These are phyloP conservation scores for Strobilomyces dryophilus DNA, from an alignment of 768 basidiomycete species.

Conservation along the genomic window DNA sequence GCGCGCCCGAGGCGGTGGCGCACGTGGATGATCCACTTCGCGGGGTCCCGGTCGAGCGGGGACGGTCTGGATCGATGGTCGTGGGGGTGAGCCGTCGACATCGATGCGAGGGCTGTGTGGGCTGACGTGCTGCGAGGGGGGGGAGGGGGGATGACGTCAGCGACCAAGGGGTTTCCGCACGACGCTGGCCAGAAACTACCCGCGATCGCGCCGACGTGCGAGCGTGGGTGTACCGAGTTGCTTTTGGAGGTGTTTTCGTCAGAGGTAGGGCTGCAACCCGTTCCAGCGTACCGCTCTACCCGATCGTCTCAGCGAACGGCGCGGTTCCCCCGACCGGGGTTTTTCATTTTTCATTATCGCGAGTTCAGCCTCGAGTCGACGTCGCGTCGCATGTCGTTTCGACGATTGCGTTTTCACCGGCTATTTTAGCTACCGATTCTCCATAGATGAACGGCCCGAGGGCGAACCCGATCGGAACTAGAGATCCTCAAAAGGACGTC, in stretches of 20 bases:
- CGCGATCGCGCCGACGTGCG: no score
- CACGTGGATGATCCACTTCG: slow-evolving; percentile 11
- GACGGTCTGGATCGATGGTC: slow-evolving; percentile 12
- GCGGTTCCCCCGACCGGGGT: no score
- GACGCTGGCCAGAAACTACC: no score
- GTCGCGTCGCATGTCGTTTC: background rate
- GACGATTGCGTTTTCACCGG: slow-evolving; percentile 3
- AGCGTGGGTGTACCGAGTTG: background rate
- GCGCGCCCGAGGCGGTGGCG: slow-evolving; percentile 7
- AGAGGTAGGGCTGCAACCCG: slow-evolving; percentile 9
- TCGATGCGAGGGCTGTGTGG: no score
- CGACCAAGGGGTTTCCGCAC: no score
- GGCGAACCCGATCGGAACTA: slow-evolving; percentile 7
- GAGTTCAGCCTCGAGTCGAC: slow-evolving; percentile 6
- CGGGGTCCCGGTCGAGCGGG: slow-evolving; percentile 11
- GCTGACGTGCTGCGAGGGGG: slow-evolving; percentile 5
- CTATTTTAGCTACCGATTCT: slow-evolving; percentile 5
- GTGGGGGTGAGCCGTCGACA: background rate
- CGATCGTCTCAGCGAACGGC: background rate
- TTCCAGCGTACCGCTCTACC: slow-evolving; percentile 9
- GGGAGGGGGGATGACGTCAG: no score
- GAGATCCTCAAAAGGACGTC: background rate
- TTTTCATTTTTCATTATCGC: background rate
- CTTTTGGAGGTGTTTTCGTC: slow-evolving; percentile 12
- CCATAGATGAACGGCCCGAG: slow-evolving; percentile 11